Evolutionary conservation across 129 eudicot species (phyloP), one percentile per base, ranked within the genome.

Genomic region (Helichrysum umbraculigerum): DNA sequence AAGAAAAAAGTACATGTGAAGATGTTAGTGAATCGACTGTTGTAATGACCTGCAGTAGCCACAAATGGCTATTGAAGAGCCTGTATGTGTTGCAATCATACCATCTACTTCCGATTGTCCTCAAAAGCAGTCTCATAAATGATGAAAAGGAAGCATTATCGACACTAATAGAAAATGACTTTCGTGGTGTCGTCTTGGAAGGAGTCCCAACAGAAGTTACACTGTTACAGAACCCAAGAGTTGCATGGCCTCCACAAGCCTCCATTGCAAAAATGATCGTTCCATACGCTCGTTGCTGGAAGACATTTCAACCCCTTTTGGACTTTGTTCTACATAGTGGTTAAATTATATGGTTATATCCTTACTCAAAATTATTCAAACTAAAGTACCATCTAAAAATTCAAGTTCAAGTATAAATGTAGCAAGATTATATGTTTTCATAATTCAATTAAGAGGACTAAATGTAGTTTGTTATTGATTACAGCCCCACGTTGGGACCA

Each of bases 251-350:
- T 66, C 64, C 79, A 37, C 74, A 10, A 17, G 29, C 44, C 61
- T 41, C 50, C 56, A 9, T 72, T 14, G 62, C 76, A 68, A 68
- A 72, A 35, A 47, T 17, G 37, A 47, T 17, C 76, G 12, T 64
- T 82, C 78, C 76, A 77, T 79, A 80, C 85, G 69, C 90, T 81
- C 35, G 83, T 85, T 52, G 79, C 83, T 33, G 93, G 87, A 85
- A 66, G 93, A 90, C 66, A 81, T 28, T 28, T 60, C 14, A 25
- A 60, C 41, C 7, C 50, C 0, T 41, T 41, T 41, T 15, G 2
- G 3, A 9, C 14, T n/a, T 41, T 3, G 9, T 41, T 41, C 50
- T 8, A 41, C 50, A 9, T 2, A 41, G 9, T 7, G 8, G 10
- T 35, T 35, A 35, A 35, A 3, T 35, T 6, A 35, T 35, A 35